Conservation (phyloP, 805 yeast species). For the Yarrowia osloensis region DNA sequence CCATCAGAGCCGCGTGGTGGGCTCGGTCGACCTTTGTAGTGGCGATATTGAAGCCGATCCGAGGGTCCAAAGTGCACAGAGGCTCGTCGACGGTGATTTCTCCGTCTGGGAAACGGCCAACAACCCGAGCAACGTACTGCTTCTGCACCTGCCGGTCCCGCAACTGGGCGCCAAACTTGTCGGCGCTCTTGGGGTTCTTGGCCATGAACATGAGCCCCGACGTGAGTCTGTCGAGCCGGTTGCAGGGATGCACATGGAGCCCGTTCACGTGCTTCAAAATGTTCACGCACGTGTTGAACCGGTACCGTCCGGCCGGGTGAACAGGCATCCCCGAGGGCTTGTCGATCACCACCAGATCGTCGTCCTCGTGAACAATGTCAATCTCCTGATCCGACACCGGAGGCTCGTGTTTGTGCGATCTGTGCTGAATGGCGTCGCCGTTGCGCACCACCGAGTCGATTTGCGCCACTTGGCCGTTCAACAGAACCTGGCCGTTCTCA, state of each 20-base stretch:
- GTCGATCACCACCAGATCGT: constrained; percentile 76
- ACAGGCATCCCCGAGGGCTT: constrained; percentile 95
- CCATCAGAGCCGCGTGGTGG: constrained; percentile 73
- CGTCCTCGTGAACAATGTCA: constrained; percentile 74
- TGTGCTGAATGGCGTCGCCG: constrained; percentile 83
- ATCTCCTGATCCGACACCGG: constrained; percentile 65
- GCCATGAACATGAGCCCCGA: constrained; percentile 94
- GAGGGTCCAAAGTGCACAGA: constrained; percentile 69
- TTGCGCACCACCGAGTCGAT: constrained; percentile 68
- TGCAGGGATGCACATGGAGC: constrained; percentile 76
- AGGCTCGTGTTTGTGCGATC: constrained; percentile 91
- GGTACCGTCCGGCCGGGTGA: constrained; percentile 86
- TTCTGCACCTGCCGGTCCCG: constrained; percentile 74
- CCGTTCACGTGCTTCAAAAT: constrained; percentile 72
- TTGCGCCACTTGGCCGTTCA: constrained; percentile 67
- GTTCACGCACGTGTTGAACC: constrained; percentile 79
- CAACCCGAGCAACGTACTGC: constrained; percentile 83
- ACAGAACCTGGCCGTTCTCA: constrained; percentile 72
- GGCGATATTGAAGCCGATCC: constrained; percentile 65
- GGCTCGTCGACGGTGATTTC: constrained; percentile 66
- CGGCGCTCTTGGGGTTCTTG: constrained; percentile 76
- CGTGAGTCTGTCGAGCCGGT: constrained; percentile 84
- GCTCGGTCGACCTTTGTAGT: constrained; percentile 55
- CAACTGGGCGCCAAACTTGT: constrained; percentile 65
- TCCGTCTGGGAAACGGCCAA: constrained; percentile 75